Conservation (phyloP, 805 yeast species). For the Ascoidea asiatica region DNA sequence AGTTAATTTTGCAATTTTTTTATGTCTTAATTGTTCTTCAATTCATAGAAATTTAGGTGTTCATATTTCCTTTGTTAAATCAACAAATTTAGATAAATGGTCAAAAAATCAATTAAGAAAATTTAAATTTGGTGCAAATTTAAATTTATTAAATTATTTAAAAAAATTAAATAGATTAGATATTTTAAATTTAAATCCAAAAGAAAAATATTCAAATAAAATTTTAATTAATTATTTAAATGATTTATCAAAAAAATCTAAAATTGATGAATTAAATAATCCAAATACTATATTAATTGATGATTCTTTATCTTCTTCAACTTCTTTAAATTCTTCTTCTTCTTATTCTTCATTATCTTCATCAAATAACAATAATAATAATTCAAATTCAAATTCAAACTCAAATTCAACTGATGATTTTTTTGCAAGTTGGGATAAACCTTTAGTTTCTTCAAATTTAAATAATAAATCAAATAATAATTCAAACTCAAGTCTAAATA, state of each 20-base stretch:
- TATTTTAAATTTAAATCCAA: slow-evolving; percentile 47
- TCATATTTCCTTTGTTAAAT: slow-evolving; percentile 89
- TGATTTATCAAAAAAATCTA: slow-evolving; percentile 58
- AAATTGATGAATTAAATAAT: slow-evolving; percentile 49
- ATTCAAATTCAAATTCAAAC: slow-evolving; percentile 13
- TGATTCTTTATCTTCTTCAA: slow-evolving; percentile 20
- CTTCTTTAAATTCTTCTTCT: slow-evolving; percentile 18
- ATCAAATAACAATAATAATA: slow-evolving; percentile 1
- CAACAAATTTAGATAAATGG: slow-evolving; percentile 91
- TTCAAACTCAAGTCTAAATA: slow-evolving; percentile 12
- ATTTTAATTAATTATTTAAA: slow-evolving; percentile 74
- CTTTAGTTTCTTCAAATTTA: slow-evolving; percentile 37
- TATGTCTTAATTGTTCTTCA: slow-evolving; percentile 91
- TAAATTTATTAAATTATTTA: slow-evolving; percentile 71
- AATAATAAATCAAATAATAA: slow-evolving; percentile 17
- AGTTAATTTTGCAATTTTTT: slow-evolving; percentile 84
- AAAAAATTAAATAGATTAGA: slow-evolving; percentile 76
- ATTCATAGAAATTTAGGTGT: slow-evolving; percentile 94
- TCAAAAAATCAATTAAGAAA: slow-evolving; percentile 77
- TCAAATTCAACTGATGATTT: slow-evolving; percentile 63
- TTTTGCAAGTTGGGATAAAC: slow-evolving; percentile 84
- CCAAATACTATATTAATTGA: slow-evolving; percentile 68
- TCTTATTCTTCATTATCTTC: slow-evolving; percentile 18
- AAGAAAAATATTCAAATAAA: slow-evolving; percentile 65
- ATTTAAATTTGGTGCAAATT: slow-evolving; percentile 91